Evolutionary conservation across 345 rosid genomes (phyloP).

Genomic region (Gossypium turneri): DNA sequence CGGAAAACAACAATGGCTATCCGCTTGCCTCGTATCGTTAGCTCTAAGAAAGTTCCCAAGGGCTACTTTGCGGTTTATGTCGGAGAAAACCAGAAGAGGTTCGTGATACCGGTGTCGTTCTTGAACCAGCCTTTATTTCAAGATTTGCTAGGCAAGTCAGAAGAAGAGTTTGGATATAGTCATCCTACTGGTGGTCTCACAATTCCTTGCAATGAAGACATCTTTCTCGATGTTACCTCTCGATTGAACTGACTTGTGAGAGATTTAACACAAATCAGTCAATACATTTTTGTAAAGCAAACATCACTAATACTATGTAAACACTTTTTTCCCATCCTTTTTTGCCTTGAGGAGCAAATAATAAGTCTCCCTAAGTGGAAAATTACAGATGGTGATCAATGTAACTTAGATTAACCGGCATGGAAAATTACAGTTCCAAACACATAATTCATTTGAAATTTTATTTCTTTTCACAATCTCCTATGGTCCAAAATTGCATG

Average conservation of each 20-base stretch:
- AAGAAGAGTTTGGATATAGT: slow-evolving; percentile 37
- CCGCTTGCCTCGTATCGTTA: not conserved
- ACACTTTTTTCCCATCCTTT: not conserved
- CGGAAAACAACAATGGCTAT: not conserved
- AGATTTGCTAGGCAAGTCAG: slow-evolving; percentile 26
- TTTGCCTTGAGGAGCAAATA: not conserved
- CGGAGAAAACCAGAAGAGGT: slow-evolving; percentile 38
- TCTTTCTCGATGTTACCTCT: slow-evolving; percentile 13
- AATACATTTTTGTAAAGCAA: slow-evolving; percentile 13
- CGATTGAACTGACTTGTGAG: not conserved
- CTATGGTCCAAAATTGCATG: not conserved
- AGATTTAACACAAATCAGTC: not conserved
- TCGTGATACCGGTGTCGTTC: slow-evolving; percentile 30
- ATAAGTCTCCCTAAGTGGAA: not conserved
- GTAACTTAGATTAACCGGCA: not conserved
- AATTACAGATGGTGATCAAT: not conserved
- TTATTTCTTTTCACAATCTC: not conserved
- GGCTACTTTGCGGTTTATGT: slow-evolving; percentile 9
- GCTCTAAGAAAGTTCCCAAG: slow-evolving; percentile 17
- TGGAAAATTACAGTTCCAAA: not conserved
- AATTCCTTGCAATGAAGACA: slow-evolving; percentile 33
- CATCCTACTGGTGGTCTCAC: slow-evolving; percentile 44
- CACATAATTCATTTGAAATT: not conserved
- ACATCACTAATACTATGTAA: not conserved
- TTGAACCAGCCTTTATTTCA: slow-evolving; percentile 32